Base-by-base conservation (phyloP, 202 grass and related monocot genomes). In the Dendrocalamus latiflorus region DNA sequence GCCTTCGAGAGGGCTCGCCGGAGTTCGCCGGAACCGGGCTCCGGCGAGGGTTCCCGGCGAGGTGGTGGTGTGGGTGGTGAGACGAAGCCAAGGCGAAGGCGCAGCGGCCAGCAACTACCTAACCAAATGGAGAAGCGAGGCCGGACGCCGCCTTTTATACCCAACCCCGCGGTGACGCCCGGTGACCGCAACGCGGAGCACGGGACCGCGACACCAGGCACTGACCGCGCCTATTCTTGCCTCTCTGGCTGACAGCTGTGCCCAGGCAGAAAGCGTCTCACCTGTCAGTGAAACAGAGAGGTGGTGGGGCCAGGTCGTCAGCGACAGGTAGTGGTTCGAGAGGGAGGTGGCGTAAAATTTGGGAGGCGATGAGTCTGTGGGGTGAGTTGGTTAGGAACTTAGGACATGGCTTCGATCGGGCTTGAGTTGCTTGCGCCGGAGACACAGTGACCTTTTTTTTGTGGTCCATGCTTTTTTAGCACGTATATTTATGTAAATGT, bases 121-220 rank as follows among this genome's bases (percentile, higher is more conserved):
- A 81, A 68, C 87, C 45, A 65, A 75, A 84, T 1, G 34, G 2
- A 20, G 20, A 25, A 4, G 67, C 67, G 14, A 63, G 45, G 64
- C 59, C 63, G 9, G 39, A 12, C 15, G 60, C 6, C 50, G 50
- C 13, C 0, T 58, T 82, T 79, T 88, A 75, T 84, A 84, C 42
- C 50, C 42, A 0, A 2, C 61, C 61, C 21, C 5, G 67, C 75
- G 56, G 79, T 70, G 84, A 80, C 84, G 4, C 59, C 48, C 77
- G 79, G 79, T 83, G 81, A 79, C 75, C 81, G 61, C 75, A 68
- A 43, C 61, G 81, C 81, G 86, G 86, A 88, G 86, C 81, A 88
- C 86, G 61, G 69, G 30, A 88, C 75, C 86, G 81, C 62, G 7
- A 4, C 60, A 47, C 49, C 4, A 6, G 14, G 42, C 26, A 9